phyloP scores from a whole-genome alignment of 2,329 filamentous ascomycete genomes.

The Didymella sp. region DNA sequence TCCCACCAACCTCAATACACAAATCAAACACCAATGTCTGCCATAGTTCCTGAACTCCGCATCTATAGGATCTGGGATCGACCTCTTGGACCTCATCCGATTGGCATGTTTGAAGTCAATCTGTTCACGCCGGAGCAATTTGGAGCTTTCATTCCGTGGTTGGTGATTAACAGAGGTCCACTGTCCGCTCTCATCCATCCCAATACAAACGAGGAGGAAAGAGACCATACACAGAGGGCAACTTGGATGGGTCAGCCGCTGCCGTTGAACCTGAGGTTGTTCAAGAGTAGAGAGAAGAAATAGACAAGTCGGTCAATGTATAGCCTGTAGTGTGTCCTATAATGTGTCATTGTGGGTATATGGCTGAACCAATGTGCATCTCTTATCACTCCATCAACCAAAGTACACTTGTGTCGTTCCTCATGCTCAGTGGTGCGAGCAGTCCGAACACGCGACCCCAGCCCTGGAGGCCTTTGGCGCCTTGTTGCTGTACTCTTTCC shows the following conservation, averaged over 20 bases:
- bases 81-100: slow-evolving; percentile 80
- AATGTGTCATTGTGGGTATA: slow-evolving; percentile 19
- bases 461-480: not conserved
- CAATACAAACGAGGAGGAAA: slow-evolving; percentile 71
- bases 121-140: slow-evolving; percentile 86
- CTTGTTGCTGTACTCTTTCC: not conserved
- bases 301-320: not conserved
- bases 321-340: not conserved
- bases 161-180: slow-evolving; percentile 81
- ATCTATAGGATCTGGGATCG: slow-evolving; percentile 80
- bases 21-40: not conserved
- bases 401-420: not conserved
- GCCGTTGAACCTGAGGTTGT: slow-evolving; percentile 64
- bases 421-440: slow-evolving; percentile 1
- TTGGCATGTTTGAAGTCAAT: slow-evolving; percentile 94
- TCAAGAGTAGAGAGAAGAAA: slow-evolving; percentile 47
- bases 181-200: slow-evolving; percentile 82
- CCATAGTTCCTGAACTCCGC: slow-evolving; percentile 78
- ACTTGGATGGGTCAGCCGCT: slow-evolving; percentile 76
- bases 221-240: slow-evolving; percentile 71
- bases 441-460: not conserved
- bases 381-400: not conserved
- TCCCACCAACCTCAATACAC: not conserved
- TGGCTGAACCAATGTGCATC: slow-evolving; percentile 12
- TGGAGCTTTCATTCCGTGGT: slow-evolving; percentile 86